Percentiles rank a stretch among this genome's conserved stretches.
phyloP scores from a whole-genome alignment of 257 asterid species.

The Cinchona pubescens region DNA sequence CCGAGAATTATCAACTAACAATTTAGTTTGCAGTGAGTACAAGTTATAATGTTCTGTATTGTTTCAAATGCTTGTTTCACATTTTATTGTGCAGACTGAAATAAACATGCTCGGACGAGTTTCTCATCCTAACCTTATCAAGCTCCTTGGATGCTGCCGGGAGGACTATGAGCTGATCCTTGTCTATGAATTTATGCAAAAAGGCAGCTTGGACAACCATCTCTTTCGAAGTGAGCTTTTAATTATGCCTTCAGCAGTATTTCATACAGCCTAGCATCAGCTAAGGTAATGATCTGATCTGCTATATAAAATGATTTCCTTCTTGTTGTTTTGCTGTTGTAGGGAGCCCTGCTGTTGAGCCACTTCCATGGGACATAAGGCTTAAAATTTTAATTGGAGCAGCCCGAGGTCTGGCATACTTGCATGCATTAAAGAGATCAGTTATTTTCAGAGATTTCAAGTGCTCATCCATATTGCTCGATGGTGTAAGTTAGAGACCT shows the following conservation, averaged over 20 bases:
- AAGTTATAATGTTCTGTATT: neutral
- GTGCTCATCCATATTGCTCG: slow-evolving; percentile 68
- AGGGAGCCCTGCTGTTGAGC: slow-evolving; percentile 62
- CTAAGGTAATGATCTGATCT: neutral
- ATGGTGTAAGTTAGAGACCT: slow-evolving; percentile 38
- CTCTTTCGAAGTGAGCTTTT: slow-evolving; percentile 69
- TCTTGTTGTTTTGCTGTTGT: slow-evolving; percentile 6
- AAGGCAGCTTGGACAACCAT: slow-evolving; percentile 93
- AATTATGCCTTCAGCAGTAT: neutral
- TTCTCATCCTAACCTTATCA: slow-evolving; percentile 77
- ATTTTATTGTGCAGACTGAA: slow-evolving; percentile 53
- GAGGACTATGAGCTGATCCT: slow-evolving; percentile 67
- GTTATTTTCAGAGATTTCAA: slow-evolving; percentile 71
- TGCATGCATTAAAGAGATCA: slow-evolving; percentile 50
- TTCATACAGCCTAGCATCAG: neutral
- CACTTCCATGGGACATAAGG: no score
- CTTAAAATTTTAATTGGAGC: no score
- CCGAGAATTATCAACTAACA: neutral
- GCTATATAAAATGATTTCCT: neutral
- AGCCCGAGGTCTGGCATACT: slow-evolving; percentile 61
- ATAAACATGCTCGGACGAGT: slow-evolving; percentile 31
- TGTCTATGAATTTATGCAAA: slow-evolving; percentile 72
- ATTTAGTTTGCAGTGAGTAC: neutral
- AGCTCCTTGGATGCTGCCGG: slow-evolving; percentile 70
- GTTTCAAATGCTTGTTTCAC: neutral